Evolutionary conservation across 495 filamentous ascomycete genomes (phyloP).

Genomic region (Bacidia gigantensis): DNA sequence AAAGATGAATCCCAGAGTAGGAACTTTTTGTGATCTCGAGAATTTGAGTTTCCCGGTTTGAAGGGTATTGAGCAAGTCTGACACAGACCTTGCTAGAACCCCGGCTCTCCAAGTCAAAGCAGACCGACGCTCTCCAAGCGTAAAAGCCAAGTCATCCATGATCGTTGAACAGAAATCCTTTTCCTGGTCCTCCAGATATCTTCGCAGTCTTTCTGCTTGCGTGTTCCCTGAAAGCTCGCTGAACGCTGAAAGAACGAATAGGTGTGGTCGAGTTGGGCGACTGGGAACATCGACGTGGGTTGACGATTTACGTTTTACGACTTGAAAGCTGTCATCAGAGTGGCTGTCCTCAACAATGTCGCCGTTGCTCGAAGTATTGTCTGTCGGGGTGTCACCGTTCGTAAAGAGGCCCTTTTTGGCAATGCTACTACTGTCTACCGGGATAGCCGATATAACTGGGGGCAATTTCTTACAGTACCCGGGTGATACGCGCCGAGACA

Average conservation of each 20-base stretch:
- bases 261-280: neutral
- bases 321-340: too few species aligned
- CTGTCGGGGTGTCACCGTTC: neutral
- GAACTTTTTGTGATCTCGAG: neutral
- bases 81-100: constrained; percentile 7
- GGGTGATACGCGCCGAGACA: neutral
- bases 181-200: neutral
- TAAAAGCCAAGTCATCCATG: constrained; percentile 20
- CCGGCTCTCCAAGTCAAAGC: constrained; percentile 18
- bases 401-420: neutral
- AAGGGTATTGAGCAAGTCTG: neutral
- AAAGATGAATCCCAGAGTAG: constrained; percentile 2
- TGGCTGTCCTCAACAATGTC: too few species aligned
- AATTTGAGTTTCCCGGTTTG: constrained; percentile 11
- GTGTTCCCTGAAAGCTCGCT: neutral
- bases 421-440: neutral
- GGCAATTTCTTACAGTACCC: neutral
- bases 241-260: constrained; percentile 2
- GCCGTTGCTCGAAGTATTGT: too few species aligned
- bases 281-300: neutral
- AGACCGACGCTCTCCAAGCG: constrained; percentile 20
- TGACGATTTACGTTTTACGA: neutral
- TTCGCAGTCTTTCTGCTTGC: neutral
- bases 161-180: neutral
- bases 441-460: neutral